These are phyloP conservation scores for Spiraea crenata DNA, from an alignment of 331 rosid species.

Conservation along the genomic window DNA sequence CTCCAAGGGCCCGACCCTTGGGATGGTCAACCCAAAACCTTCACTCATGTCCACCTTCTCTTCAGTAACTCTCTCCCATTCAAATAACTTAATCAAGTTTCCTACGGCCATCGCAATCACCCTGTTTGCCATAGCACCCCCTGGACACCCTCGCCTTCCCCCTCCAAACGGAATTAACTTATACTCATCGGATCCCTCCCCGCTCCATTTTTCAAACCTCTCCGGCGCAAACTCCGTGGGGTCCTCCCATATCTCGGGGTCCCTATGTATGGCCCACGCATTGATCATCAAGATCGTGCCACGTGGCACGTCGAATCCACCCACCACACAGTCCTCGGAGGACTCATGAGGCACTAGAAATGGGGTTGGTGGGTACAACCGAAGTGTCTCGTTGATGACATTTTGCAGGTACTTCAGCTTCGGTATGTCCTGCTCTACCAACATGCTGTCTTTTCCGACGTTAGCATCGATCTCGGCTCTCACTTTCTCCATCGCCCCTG, in stretches of 20 bases:
- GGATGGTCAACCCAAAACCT: slow-evolving; percentile 24
- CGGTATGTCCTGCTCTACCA: slow-evolving; percentile 15
- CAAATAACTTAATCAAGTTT: slow-evolving; percentile 28
- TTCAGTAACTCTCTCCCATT: slow-evolving; percentile 26
- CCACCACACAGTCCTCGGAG: too few species aligned
- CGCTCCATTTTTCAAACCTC: slow-evolving; percentile 21
- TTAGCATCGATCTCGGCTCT: slow-evolving; percentile 15
- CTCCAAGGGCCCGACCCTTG: slow-evolving; percentile 28
- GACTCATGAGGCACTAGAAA: too few species aligned
- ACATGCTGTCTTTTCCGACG: slow-evolving; percentile 5
- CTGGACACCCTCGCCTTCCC: slow-evolving; percentile 40
- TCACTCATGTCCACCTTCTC: slow-evolving; percentile 26
- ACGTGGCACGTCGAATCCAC: too few species aligned
- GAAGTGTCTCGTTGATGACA: neutral
- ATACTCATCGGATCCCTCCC: slow-evolving; percentile 4
- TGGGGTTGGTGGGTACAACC: too few species aligned
- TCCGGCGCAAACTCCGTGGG: slow-evolving; percentile 24
- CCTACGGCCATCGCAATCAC: slow-evolving; percentile 32
- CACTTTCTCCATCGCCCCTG: slow-evolving; percentile 8
- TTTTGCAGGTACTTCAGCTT: slow-evolving; percentile 19
- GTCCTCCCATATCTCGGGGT: slow-evolving; percentile 28
- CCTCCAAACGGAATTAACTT: slow-evolving; percentile 31
- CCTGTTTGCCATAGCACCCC: slow-evolving; percentile 27
- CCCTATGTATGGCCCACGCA: slow-evolving; percentile 13
- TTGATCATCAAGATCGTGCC: too few species aligned